Evolutionary conservation across 2,329 filamentous ascomycete genomes (phyloP), one percentile per base, ranked within the genome.

Genomic region (Cercospora sp.): DNA sequence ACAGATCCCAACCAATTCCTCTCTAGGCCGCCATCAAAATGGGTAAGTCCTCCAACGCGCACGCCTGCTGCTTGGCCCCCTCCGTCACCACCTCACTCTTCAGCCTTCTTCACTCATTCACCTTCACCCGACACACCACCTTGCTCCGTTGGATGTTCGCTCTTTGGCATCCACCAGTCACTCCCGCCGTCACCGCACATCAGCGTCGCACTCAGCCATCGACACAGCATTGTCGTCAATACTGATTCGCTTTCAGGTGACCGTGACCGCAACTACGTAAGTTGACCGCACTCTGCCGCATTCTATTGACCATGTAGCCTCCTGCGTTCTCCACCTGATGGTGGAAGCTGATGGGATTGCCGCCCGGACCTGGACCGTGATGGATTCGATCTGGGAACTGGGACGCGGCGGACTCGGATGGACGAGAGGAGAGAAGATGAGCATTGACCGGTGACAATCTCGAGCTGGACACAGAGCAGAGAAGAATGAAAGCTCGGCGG

Each of bases 181-280:
- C 37, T 40, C 37, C 13, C 37, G 37, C 37, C 55, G 37, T 21
- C 53, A 32, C 1, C 24, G 53, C 26, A 57, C 53, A 57, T 51
- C 45, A 51, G 45, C 45, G 45, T 51, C 45, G 45, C 45, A 51
- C 45, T 24, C 18, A 24, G 45, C 45, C 45, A 51, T 51, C 37
- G 34, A 45, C 53, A 18, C 12, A 18, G 51, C 45, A 16, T 3
- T 16, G n/a, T 10, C 45, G 62, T 58, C 55, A 43, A 30, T 49
- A 43, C 63, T 60, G 61, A 68, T 62, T 49, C 49, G 55, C 21
- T 1, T 13, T 40, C 40, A 68, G 66, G 66, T 58, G 66, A 68
- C 66, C 66, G 66, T 51, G 66, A 69, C 37, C 70, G 68, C 55
- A 66, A 71, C 61, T 68, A 66, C 66, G 70, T 71, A 71, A 40